Evolutionary conservation across 2,329 filamentous ascomycete species (phyloP).

Genomic region (Nemania abortiva): DNA sequence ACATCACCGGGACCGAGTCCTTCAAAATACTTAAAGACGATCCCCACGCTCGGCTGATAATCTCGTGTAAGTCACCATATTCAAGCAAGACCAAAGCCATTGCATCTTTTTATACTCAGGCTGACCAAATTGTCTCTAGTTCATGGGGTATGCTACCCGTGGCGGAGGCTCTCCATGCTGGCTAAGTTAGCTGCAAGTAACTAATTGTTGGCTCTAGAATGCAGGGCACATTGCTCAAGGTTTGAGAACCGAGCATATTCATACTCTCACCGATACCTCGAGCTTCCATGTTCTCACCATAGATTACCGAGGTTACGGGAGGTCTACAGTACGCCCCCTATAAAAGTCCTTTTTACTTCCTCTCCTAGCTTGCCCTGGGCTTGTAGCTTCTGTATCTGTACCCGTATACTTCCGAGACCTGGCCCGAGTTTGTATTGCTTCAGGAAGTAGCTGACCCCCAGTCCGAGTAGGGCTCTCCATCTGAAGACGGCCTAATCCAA

Average conservation of each 20-base stretch:
- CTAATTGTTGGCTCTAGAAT: constrained; percentile 69
- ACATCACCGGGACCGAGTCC: constrained; percentile 68
- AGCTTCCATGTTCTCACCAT: constrained; percentile 86
- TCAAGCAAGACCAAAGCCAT: not conserved
- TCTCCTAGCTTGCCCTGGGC: not conserved
- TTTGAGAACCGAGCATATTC: constrained; percentile 81
- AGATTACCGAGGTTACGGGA: constrained; percentile 91
- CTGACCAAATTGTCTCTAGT: constrained; percentile 57
- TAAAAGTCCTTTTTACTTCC: not conserved
- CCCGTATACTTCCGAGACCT: not conserved
- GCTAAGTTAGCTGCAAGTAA: constrained; percentile 41
- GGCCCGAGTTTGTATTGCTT: not conserved
- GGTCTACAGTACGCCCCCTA: constrained; percentile 65
- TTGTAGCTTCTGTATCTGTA: too few relatives aligned
- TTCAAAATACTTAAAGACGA: constrained; percentile 74
- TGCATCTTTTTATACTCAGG: not conserved
- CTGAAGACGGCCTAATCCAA: constrained; percentile 82
- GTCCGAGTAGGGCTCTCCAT: constrained; percentile 69
- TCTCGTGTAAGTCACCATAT: constrained; percentile 66
- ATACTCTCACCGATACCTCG: constrained; percentile 78
- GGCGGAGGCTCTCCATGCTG: not conserved
- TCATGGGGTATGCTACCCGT: constrained; percentile 68
- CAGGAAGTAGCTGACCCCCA: constrained; percentile 9
- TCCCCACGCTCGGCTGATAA: constrained; percentile 71
- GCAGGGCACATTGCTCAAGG: constrained; percentile 87